phyloP scores from a whole-genome alignment of 2,329 filamentous ascomycete genomes.

The Zymoseptoria pseudotritici region DNA sequence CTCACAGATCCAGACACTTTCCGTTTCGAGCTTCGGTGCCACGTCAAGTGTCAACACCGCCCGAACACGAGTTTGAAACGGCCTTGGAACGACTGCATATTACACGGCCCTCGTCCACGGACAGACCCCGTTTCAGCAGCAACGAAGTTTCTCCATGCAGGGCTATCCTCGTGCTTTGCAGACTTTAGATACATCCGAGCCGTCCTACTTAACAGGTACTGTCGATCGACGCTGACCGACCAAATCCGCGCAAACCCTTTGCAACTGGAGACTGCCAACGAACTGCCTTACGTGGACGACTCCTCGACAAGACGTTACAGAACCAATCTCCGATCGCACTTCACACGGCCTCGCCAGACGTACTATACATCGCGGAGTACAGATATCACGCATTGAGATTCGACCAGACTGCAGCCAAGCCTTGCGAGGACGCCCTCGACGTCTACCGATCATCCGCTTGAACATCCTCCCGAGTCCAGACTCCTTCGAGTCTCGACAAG shows the following conservation, averaged over 20 bases:
- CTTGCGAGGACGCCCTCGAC: background rate
- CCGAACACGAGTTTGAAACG: conserved; percentile 21
- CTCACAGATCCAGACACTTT: conserved; percentile 12
- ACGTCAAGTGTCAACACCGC: conserved; percentile 21
- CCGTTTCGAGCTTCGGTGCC: conserved; percentile 20
- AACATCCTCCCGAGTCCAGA: background rate
- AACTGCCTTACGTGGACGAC: conserved; percentile 9
- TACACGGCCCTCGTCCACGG: conserved; percentile 7
- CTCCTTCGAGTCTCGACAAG: background rate
- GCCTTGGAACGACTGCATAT: conserved; percentile 14
- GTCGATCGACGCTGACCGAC: conserved; percentile 6
- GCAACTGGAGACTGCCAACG: conserved; percentile 9
- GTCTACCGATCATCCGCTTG: background rate
- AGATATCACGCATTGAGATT: background rate
- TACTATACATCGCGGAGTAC: background rate
- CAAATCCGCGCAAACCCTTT: conserved; percentile 1
- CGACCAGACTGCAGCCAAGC: background rate
- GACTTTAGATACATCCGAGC: conserved; percentile 11
- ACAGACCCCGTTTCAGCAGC: conserved; percentile 14
- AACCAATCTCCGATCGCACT: background rate
- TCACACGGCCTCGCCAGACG: background rate
- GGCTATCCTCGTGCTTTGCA: conserved; percentile 17
- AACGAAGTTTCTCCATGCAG: conserved; percentile 20
- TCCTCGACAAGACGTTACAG: background rate
- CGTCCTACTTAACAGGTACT: conserved; percentile 14